Conservation (phyloP, 116 monocot genomes). For the Phalaenopsis hybrid region DNA sequence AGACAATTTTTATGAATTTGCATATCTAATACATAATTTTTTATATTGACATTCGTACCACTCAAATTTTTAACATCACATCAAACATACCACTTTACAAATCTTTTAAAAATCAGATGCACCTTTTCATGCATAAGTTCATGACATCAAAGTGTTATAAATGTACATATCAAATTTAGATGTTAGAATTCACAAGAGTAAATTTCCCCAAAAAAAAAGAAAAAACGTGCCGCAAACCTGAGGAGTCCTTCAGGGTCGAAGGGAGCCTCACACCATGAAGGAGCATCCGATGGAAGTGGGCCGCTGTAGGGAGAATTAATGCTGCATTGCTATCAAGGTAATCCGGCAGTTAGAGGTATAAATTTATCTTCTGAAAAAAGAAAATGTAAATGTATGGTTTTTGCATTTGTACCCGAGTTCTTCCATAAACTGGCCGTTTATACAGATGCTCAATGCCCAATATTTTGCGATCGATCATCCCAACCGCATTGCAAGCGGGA, state of each 20-base stretch:
- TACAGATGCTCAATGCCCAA: conserved; percentile 75
- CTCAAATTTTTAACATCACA: no score
- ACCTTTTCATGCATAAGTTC: no score
- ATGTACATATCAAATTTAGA: no score
- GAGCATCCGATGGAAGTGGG: conserved; percentile 76
- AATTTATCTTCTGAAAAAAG: background rate
- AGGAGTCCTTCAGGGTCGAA: conserved; percentile 97
- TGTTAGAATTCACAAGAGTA: no score
- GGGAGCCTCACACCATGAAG: conserved; percentile 94
- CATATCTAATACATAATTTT: no score
- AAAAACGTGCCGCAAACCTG: conserved; percentile 36
- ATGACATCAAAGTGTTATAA: no score
- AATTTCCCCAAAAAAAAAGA: no score
- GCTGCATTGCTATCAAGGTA: conserved; percentile 73
- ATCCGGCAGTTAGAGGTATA: background rate
- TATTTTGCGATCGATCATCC: conserved; percentile 50
- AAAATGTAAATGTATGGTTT: background rate
- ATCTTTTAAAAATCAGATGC: no score
- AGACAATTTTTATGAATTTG: no score
- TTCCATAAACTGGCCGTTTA: conserved; percentile 51
- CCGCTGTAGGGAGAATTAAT: conserved; percentile 66
- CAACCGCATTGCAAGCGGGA: conserved; percentile 60
- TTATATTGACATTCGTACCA: no score
- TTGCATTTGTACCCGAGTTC: conserved; percentile 42
- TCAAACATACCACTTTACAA: no score